Evolutionary conservation across 441 rosid genomes (phyloP).

Genomic region (Dalechampia spathulata): DNA sequence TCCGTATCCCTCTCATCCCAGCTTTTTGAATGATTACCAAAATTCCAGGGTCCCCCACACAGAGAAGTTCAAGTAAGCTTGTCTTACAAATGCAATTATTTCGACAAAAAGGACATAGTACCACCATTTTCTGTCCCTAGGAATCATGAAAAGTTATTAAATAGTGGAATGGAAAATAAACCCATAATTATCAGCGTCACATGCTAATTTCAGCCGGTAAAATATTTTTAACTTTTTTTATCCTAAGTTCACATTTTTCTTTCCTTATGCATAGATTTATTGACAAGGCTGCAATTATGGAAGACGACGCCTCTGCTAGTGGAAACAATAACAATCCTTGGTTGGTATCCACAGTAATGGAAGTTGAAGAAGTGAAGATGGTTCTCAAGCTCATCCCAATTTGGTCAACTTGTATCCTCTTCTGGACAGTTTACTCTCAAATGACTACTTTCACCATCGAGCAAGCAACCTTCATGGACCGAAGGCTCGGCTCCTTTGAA

Average conservation of each 20-base stretch:
- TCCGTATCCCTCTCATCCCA: conserved; percentile 47
- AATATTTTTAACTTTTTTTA: not conserved
- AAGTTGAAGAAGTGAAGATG: conserved; percentile 85
- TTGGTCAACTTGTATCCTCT: conserved; percentile 83
- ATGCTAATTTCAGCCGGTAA: not conserved
- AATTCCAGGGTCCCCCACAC: conserved; percentile 53
- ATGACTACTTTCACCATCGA: conserved; percentile 86
- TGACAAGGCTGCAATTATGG: conserved; percentile 70
- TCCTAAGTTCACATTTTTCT: not conserved
- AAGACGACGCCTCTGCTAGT: conserved; percentile 14
- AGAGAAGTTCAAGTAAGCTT: conserved; percentile 44
- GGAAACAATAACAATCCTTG: conserved; percentile 38
- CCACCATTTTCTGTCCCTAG: not conserved
- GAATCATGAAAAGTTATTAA: too few species aligned
- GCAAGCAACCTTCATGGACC: conserved; percentile 69
- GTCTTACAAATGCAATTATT: not conserved
- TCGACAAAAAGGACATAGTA: too few species aligned
- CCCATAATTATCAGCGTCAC: not conserved
- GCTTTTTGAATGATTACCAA: conserved; percentile 48
- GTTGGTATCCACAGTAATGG: conserved; percentile 58
- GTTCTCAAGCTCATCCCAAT: conserved; percentile 64
- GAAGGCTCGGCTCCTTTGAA: conserved; percentile 43
- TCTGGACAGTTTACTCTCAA: conserved; percentile 88
- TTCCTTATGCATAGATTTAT: conserved; percentile 39
- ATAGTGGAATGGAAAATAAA: too few species aligned